A percentile compares a stretch with the other conserved stretches of the same genome.
Evolutionary conservation across 305 asterid genomes (phyloP).

Genomic region (Striga hermonthica): DNA sequence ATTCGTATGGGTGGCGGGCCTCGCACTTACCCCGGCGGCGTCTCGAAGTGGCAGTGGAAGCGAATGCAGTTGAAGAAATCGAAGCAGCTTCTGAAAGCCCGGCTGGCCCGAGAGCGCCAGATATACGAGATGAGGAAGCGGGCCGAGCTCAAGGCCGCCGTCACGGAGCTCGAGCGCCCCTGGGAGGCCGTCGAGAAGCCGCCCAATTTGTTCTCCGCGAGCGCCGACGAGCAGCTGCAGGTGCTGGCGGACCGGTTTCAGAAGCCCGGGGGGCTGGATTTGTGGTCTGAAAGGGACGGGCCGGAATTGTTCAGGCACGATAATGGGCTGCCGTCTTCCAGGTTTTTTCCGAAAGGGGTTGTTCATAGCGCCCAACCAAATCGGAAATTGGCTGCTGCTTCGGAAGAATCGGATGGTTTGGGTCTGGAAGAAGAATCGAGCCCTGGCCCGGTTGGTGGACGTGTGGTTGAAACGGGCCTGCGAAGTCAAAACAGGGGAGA

Average conservation of each 20-base stretch:
- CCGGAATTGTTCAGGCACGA: constrained; percentile 69
- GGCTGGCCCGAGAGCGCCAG: constrained; percentile 81
- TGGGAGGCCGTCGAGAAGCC: constrained; percentile 89
- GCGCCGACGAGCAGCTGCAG: constrained; percentile 91
- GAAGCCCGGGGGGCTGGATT: constrained; percentile 87
- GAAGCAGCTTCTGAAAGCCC: constrained; percentile 83
- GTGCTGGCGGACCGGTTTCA: constrained; percentile 96
- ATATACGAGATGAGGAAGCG: constrained; percentile 92
- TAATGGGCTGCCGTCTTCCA: constrained; percentile 53
- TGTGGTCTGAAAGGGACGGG: constrained; percentile 91
- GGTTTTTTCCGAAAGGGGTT: constrained; percentile 90
- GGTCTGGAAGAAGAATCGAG: constrained; percentile 25
- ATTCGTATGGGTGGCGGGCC: constrained; percentile 99
- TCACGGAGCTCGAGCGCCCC: constrained; percentile 86
- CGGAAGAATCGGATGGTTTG: constrained; percentile 33
- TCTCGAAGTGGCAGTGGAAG: constrained; percentile 97
- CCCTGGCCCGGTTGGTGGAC: not conserved
- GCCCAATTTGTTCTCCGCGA: constrained; percentile 75
- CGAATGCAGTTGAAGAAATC: constrained; percentile 84
- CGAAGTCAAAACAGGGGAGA: constrained; percentile 24
- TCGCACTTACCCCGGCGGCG: constrained; percentile 89
- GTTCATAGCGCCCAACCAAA: constrained; percentile 77
- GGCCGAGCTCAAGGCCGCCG: constrained; percentile 89
- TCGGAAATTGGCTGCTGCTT: constrained; percentile 34
- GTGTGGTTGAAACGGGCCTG: constrained; percentile 17